A percentile compares a stretch with the other conserved stretches of the same genome.
Evolutionary conservation across 2,329 filamentous ascomycete genomes (phyloP).

Genomic region (Lasiodiplodia gonubiensis): DNA sequence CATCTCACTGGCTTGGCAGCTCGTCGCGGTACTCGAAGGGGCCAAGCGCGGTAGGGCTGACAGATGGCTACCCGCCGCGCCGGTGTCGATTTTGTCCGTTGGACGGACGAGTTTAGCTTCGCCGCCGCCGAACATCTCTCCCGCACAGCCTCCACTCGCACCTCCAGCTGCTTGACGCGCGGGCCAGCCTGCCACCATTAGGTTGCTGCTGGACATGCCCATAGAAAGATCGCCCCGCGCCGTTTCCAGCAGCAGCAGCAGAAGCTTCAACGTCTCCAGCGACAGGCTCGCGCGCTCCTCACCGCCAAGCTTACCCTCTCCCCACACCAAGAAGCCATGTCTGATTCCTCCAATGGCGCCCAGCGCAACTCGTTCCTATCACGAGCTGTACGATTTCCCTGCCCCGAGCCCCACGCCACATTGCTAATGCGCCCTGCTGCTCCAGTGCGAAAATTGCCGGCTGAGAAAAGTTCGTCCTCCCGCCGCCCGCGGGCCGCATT

Average conservation of each 20-base stretch:
- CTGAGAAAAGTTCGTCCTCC: conserved; percentile 12
- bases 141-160: not conserved
- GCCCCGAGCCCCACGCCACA: too few relatives aligned
- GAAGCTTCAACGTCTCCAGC: not conserved
- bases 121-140: not conserved
- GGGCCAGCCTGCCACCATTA: not conserved
- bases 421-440: not conserved
- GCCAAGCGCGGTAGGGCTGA: not conserved
- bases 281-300: too few relatives aligned
- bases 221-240: not conserved
- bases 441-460: conserved; percentile 19
- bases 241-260: not conserved
- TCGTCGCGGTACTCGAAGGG: not conserved
- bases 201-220: not conserved
- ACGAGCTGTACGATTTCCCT: conserved; percentile 1
- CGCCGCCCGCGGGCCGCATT: not conserved
- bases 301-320: not conserved
- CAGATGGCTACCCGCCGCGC: not conserved
- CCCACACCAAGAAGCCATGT: conserved; percentile 3
- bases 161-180: not conserved
- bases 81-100: not conserved
- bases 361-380: conserved; percentile 21
- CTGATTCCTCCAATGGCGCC: not conserved
- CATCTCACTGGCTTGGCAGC: not conserved
- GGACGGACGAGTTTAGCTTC: not conserved